phyloP scores from a whole-genome alignment of 441 rosid genomes.

The Flueggea neowawraea region DNA sequence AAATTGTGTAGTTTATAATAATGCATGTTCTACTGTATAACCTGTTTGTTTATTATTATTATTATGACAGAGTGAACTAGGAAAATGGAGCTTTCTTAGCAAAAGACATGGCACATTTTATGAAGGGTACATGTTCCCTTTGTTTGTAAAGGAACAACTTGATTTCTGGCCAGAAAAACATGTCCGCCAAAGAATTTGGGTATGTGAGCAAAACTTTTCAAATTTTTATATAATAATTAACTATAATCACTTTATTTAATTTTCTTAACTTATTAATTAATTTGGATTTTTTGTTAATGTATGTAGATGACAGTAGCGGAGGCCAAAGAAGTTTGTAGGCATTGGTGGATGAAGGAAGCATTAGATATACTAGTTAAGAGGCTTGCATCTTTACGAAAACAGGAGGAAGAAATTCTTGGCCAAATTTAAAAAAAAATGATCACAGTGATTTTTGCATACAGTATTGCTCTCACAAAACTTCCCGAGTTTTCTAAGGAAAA shows the following conservation, averaged over 20 bases:
- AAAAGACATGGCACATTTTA: slow-evolving; percentile 77
- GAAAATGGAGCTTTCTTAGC: slow-evolving; percentile 87
- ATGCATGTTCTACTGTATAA: too few relatives aligned
- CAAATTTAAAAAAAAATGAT: too few relatives aligned
- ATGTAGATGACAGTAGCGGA: slow-evolving; percentile 57
- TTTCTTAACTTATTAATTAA: not conserved
- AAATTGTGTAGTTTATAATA: too few relatives aligned
- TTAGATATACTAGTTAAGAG: slow-evolving; percentile 59
- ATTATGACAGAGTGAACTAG: slow-evolving; percentile 49
- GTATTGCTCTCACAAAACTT: too few relatives aligned
- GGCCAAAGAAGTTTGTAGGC: slow-evolving; percentile 81
- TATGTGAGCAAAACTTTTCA: slow-evolving; percentile 15
- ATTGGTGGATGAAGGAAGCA: slow-evolving; percentile 99
- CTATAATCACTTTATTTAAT: too few relatives aligned
- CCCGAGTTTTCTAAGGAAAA: too few relatives aligned
- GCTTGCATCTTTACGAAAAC: slow-evolving; percentile 21
- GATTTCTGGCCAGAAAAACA: slow-evolving; percentile 89
- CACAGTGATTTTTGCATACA: too few relatives aligned
- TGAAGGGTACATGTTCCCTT: slow-evolving; percentile 92
- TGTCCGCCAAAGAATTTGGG: slow-evolving; percentile 73
- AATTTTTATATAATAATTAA: too few relatives aligned
- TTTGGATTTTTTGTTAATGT: not conserved
- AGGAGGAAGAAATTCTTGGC: slow-evolving; percentile 12
- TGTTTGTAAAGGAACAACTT: slow-evolving; percentile 77
- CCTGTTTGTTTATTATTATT: too few relatives aligned